A percentile compares a stretch with the other conserved stretches of the same genome.
phyloP scores from a whole-genome alignment of 805 yeast species.

The Lachancea meyersii region DNA sequence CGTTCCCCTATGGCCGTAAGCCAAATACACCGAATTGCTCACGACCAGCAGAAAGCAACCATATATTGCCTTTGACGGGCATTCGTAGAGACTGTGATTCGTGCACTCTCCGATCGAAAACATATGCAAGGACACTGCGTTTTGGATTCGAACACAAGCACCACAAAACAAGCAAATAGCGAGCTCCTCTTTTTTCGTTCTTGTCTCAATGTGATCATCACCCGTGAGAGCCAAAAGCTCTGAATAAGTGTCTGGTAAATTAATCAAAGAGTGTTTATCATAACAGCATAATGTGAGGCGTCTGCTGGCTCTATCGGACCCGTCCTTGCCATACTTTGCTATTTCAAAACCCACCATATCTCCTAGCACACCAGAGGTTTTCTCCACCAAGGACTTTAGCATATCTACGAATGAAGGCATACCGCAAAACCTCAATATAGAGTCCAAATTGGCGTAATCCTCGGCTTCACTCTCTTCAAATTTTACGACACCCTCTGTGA shows the following conservation, averaged over 20 bases:
- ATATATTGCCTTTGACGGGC: conserved; percentile 31
- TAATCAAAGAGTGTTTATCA: conserved; percentile 52
- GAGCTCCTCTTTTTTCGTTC: conserved; percentile 50
- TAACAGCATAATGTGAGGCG: conserved; percentile 25
- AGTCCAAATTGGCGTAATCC: neutral
- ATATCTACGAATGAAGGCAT: neutral
- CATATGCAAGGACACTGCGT: conserved; percentile 40
- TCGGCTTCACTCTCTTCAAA: no score
- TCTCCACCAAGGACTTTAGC: neutral
- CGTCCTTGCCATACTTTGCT: neutral
- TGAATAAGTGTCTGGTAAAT: conserved; percentile 61
- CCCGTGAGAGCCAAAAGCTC: conserved; percentile 43
- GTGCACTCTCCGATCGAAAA: conserved; percentile 71
- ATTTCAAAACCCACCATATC: neutral
- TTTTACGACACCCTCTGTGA: neutral
- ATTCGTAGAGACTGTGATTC: conserved; percentile 56
- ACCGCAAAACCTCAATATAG: neutral
- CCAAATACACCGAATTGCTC: conserved; percentile 36
- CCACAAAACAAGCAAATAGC: conserved; percentile 87
- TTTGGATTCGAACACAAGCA: conserved; percentile 59
- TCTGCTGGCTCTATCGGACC: neutral
- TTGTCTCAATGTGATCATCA: conserved; percentile 35
- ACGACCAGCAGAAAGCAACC: conserved; percentile 25
- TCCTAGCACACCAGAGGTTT: neutral
- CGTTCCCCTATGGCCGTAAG: conserved; percentile 68